Base-by-base conservation (phyloP, 2,329 filamentous ascomycete genomes). In the Botrytis elliptica region DNA sequence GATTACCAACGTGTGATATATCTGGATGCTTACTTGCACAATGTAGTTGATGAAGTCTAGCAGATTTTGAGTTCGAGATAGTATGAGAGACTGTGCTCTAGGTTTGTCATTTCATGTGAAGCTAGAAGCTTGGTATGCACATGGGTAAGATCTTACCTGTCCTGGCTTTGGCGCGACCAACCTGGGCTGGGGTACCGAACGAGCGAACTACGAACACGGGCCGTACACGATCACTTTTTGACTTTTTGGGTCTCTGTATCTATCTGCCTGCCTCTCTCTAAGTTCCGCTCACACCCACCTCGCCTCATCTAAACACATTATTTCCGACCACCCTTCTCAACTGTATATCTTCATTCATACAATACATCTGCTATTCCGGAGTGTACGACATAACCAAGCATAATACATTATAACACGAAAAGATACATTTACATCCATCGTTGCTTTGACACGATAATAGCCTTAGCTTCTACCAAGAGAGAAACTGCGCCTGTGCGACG, bases 401-500 rank as follows among this genome's bases (percentile, higher is more conserved):
- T 7, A 29, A 68, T 42, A 57, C 46, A 16, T 10, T 22, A 67
- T 22, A 55, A 67, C 10, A 55, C 36, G 25, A 55, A 9, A 20
- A 55, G 52, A n/a, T 40, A 38, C 18, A 33, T 44, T n/a, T 3
- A 57, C 18, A 33, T 25, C 66, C 38, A 40, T 40, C 6, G 49
- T 44, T 57, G 36, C 38, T 59, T 42, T 57, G 25, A 57, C 49
- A 57, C 66, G n/a, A 57, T 42, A 57, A 69, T 20, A 57, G 18
- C 49, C 38, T 20, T 59, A 57, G 66, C 66, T 42, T 68, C 25
- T 40, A 52, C 25, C 36, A 68, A 57, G 49, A 57, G 66, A 55
- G 49, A 33, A 57, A 22, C 38, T 42, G 66, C 66, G 66, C 49
- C 66, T 68, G 49, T 68, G 66, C 66, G 66, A 68, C 66, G 40